A percentile compares a stretch with the other conserved stretches of the same genome.
These are phyloP conservation scores for Heimioporus retisporus DNA, from an alignment of 1,284 basidiomycete genomes.

Conservation along the genomic window DNA sequence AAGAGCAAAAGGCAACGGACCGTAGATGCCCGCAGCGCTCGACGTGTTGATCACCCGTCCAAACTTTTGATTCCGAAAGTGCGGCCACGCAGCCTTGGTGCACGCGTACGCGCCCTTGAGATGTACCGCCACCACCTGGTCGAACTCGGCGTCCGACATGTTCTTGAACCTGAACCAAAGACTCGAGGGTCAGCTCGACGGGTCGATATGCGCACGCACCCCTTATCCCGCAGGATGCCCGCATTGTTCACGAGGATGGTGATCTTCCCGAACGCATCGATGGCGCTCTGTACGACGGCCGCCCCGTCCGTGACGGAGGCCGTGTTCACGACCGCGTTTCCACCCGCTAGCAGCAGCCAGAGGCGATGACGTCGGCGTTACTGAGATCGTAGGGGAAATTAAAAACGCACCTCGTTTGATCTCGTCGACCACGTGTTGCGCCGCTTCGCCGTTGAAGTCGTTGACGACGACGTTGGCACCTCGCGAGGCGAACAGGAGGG, in stretches of 20 bases:
- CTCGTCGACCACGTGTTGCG: conserved; percentile 94
- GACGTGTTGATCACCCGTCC: conserved; percentile 95
- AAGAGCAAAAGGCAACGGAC: conserved; percentile 47
- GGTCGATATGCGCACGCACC: conserved; percentile 60
- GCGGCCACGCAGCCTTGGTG: conserved; percentile 96
- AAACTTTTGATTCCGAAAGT: conserved; percentile 96
- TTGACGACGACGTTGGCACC: conserved; percentile 97
- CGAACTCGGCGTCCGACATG: conserved; percentile 93
- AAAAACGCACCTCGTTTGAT: conserved; percentile 78
- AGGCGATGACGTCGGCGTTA: conserved; percentile 35
- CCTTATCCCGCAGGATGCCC: conserved; percentile 89
- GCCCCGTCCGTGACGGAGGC: conserved; percentile 93
- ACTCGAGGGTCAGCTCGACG: background rate
- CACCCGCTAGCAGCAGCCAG: too few species aligned
- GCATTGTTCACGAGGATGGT: conserved; percentile 97
- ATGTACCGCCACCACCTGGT: conserved; percentile 91
- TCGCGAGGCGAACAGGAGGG: conserved; percentile 89
- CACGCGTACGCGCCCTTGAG: conserved; percentile 97
- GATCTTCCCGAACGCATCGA: conserved; percentile 89
- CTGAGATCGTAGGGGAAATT: background rate
- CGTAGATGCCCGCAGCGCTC: conserved; percentile 89
- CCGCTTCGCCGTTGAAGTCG: conserved; percentile 91
- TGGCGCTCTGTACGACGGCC: conserved; percentile 88
- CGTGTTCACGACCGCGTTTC: conserved; percentile 88
- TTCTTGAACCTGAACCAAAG: conserved; percentile 81